phyloP scores from a whole-genome alignment of 83 land plant genomes.

The Thuja plicata region DNA sequence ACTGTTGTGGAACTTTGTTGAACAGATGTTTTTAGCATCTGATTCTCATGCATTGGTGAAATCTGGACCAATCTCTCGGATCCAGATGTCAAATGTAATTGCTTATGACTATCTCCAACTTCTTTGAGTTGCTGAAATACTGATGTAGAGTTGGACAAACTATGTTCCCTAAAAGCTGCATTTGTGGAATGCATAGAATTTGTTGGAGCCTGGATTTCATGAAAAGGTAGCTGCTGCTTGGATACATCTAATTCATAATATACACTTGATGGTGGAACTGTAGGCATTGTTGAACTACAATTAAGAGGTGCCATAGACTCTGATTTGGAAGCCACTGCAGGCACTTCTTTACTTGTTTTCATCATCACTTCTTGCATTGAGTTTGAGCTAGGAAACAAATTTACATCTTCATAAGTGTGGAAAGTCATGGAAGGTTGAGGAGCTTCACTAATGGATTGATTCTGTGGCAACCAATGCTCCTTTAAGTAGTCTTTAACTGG shows the following conservation, averaged over 20 bases:
- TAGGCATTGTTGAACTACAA: background rate
- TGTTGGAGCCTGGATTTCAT: background rate
- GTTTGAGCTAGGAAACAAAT: constrained; percentile 2
- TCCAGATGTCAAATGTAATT: background rate
- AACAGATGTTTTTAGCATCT: background rate
- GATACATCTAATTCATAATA: constrained; percentile 1
- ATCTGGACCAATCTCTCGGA: background rate
- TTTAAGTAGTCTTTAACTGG: background rate
- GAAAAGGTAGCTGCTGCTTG: background rate
- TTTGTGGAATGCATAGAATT: background rate
- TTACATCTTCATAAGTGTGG: background rate
- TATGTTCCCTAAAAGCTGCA: background rate
- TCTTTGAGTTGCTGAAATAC: background rate
- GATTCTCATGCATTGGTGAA: background rate
- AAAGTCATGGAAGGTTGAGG: background rate
- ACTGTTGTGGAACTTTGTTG: constrained; percentile 3
- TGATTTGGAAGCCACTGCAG: background rate
- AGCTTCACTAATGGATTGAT: background rate
- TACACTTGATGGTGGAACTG: background rate
- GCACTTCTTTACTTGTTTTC: constrained; percentile 2
- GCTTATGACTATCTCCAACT: background rate
- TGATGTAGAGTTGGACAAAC: background rate
- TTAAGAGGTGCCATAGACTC: background rate
- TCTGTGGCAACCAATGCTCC: background rate
- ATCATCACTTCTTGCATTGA: background rate